These are phyloP conservation scores for Sporothrix dimorphospora DNA, from an alignment of 2,329 filamentous ascomycete genomes.

Conservation along the genomic window DNA sequence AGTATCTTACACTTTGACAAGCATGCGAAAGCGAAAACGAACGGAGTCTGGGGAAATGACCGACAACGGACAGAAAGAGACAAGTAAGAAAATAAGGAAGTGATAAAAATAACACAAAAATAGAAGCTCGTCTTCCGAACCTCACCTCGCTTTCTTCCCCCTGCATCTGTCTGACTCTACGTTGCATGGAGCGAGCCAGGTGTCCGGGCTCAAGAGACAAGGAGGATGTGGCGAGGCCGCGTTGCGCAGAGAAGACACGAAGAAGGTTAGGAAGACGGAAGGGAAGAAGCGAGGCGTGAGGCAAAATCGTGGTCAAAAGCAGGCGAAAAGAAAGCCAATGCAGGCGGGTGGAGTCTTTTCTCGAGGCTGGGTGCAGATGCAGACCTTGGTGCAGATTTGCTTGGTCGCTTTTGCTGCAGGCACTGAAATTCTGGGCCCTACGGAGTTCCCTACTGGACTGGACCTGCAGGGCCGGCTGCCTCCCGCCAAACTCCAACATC, in stretches of 20 bases:
- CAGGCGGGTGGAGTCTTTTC: constrained; percentile 19
- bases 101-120: not conserved
- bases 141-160: not conserved
- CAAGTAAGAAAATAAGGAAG: no score
- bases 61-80: not conserved
- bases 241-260: not conserved
- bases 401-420: not conserved
- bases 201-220: not conserved
- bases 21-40: constrained; percentile 1
- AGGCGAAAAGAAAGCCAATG: constrained; percentile 9
- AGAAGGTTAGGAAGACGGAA: no score
- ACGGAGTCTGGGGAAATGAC: not conserved
- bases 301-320: not conserved
- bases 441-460: not conserved
- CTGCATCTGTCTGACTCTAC: not conserved
- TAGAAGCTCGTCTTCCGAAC: not conserved
- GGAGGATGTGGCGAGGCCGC: not conserved
- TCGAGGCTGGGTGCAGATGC: constrained; percentile 30
- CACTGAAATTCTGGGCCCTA: not conserved
- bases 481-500: not conserved
- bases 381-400: not conserved
- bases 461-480: constrained; percentile 19
- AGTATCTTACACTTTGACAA: no score
- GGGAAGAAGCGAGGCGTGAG: constrained; percentile 1
- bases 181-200: not conserved